Base-by-base conservation (phyloP, 441 rosid species). In the Gossypium lobatum region DNA sequence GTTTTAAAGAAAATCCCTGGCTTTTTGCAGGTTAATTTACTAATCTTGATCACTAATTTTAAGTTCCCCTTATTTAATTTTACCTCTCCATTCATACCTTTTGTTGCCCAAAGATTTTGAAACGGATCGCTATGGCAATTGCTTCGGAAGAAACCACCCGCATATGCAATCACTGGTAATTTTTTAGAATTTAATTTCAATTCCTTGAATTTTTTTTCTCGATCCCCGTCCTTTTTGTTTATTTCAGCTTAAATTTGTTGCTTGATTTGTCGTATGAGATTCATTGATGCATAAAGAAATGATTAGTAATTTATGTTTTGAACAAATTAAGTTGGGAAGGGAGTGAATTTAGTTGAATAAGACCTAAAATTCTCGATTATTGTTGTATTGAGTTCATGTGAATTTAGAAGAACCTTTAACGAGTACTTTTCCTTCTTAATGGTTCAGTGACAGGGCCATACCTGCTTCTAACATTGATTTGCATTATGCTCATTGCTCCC, bases 401-500 rank as follows among this genome's bases (percentile, higher is more conserved):
- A 31, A 31, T 31, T 31, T 31, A 46, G 72, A 14, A 23, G 21
- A 42, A 58, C 11, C 25, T 58, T 23, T 72, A n/a, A 72, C 17
- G n/a, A 21, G 28, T 53, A 18, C 28, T 20, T 72, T 76, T 23
- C 64, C 45, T 70, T 70, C 23, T 74, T 23, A 2, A 66, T 17
- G 71, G 81, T 84, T 62, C 92, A 93, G 99, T 80, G 88, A 91
- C 82, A 89, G 96, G 83, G 83, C 88, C 70, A 87, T 93, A 75
- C 99, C 97, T 4, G 82, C 93, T 25, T 79, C 79, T 61, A 95
- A 93, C 70, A 88, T 93, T 31, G 96, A 91, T 81, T 80, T 95
- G 87, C 99, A 95, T 80, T 85, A 73, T 80, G 95, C 81, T n/a
- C 99, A 95, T 75, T 95, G 99, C 83, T 90, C 88, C 6, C 90